Evolutionary conservation across 768 basidiomycete species (phyloP), one percentile per base, ranked within the genome.

Genomic region (Psilocybe subaeruginosa): DNA sequence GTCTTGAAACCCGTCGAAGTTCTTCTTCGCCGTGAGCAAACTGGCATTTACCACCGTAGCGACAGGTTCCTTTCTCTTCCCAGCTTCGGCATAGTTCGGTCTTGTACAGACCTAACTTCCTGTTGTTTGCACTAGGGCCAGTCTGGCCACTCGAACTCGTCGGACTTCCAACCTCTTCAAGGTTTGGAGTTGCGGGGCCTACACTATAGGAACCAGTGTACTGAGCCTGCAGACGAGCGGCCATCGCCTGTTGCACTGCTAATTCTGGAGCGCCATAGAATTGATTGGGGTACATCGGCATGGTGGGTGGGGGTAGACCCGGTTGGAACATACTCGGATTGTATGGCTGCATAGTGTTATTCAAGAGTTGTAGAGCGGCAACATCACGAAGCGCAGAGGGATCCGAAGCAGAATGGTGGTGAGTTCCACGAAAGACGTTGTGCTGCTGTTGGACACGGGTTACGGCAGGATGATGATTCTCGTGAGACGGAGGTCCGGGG

Each of bases 21-120:
- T 96, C 94, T 0, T 93, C 91, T 70, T 93, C 90, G 53, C 94
- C 95, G 70, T 96, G 94, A 27, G 94, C 94, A 71, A 96, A 96
- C 73, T 96, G 94, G 70, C 94, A 96, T 75, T 95, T 95, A 53
- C 86, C 74, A 4, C 91, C 92, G 67, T 96, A 96, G 35, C 94
- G 83, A 72, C 93, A 95, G 14, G 85, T 76, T 2, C 92, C 92
- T 71, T 95, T 95, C 76, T 95, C 93, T 72, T 95, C 93, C 93
- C 93, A 95, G 72, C 93, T 95, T 64, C 91, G 80, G 74, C 93
- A 95, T 50, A 95, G 66, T 72, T 94, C 91, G 0, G 94, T 95
- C 80, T 96, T 96, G 80, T 96, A 96, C 50, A 96, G 71, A 16
- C 91, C 92, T 27, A 95, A 76, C 78, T 96, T 96, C 68, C 94